A percentile compares a stretch with the other conserved stretches of the same genome.
Evolutionary conservation across 2,329 filamentous ascomycete species (phyloP).

Genomic region (Aspergillus intermedius): DNA sequence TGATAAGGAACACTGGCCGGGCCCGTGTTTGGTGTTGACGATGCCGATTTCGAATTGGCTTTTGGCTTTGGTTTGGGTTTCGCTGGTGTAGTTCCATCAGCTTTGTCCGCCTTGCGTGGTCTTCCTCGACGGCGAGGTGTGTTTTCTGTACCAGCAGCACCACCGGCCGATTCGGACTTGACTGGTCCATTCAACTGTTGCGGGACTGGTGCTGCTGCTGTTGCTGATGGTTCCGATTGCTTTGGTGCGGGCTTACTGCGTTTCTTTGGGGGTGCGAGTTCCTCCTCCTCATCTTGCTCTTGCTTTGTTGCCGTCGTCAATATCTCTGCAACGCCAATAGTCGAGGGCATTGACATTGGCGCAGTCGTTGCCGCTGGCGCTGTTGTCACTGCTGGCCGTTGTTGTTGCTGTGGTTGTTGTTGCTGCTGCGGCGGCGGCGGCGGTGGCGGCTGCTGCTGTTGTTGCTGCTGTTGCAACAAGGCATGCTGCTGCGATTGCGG

Average conservation of each 20-base stretch:
- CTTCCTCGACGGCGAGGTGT: constrained; percentile 4
- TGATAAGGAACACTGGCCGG: background rate
- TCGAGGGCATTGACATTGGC: background rate
- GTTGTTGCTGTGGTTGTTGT: constrained; percentile 1
- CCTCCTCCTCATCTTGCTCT: constrained; percentile 4
- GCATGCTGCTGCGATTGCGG: constrained; percentile 10
- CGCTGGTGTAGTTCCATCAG: background rate
- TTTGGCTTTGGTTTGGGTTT: background rate
- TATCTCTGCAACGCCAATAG: background rate
- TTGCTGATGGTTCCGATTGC: background rate
- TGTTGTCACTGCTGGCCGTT: background rate
- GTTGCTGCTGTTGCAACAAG: constrained; percentile 1
- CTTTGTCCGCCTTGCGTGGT: constrained; percentile 1
- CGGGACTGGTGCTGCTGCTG: background rate
- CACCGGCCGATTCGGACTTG: background rate
- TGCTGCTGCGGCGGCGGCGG: background rate
- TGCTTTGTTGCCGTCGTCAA: background rate
- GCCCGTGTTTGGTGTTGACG: background rate
- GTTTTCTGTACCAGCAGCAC: background rate
- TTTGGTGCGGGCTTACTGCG: background rate
- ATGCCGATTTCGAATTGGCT: background rate
- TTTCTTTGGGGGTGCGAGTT: background rate
- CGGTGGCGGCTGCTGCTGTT: constrained; percentile 1
- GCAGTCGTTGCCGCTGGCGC: background rate
- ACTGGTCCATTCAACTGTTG: background rate